Base-by-base conservation (phyloP, 352 stramenopile species). In the Phytophthora lateralis region DNA sequence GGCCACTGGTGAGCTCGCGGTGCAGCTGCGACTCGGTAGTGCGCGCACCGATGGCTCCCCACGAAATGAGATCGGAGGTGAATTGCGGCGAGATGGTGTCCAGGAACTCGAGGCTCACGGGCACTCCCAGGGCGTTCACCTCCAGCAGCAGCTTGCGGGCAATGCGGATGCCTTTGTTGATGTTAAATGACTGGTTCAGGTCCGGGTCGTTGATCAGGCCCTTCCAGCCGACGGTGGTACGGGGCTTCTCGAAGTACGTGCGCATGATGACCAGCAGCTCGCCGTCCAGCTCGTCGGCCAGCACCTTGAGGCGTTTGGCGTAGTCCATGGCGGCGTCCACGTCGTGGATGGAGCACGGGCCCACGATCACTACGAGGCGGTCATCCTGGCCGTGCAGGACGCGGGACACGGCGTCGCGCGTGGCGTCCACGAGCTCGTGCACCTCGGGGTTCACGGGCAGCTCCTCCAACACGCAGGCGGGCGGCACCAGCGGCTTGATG, bases 181-280 rank as follows among this genome's bases (percentile, higher is more conserved):
- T 96, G 48, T 93, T 91, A 64, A 90, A 96, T 14, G 80, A 89
- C 51, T 89, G 80, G 63, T 91, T 60, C 8, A 95, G 75, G 47
- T 95, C 84, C 32, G 85, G 85, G 68, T 95, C 85, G 63, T 95
- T 95, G 62, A 95, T 95, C 32, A 95, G 67, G 6, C 85, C 85
- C 60, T 95, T 95, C 85, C 85, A 95, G 21, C 85, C 85, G 29
- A 95, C 73, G 0, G 85, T 95, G 18, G 85, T 95, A 51, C 85
- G 83, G 21, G 85, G 85, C 66, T 95, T 95, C 60, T 95, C 85
- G 59, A 95, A 95, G 77, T 95, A 95, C 26, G 85, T 90, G 69
- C 85, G 82, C 85, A 95, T 95, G 62, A 93, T 86, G 48, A 95
- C 74, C 45, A 93, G 62, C 41, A 95, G 61, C 50, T 95, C 83